Evolutionary conservation across 2,329 filamentous ascomycete genomes (phyloP).

Genomic region (Didymosphaeria variabile): DNA sequence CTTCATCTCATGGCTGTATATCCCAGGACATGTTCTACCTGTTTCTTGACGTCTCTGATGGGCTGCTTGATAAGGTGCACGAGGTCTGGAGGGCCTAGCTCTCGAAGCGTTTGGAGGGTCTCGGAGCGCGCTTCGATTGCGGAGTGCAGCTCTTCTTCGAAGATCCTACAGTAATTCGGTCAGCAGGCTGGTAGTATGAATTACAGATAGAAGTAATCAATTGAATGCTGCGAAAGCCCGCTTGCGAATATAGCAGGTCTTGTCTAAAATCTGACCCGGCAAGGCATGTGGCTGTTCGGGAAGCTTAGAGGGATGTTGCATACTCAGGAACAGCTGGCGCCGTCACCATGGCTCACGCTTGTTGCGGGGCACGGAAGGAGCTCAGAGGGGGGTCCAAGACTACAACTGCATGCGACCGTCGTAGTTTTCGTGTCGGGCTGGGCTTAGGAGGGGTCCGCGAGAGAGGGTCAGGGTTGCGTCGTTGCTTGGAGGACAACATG

Average conservation of each 20-base stretch:
- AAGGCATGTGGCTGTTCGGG: neutral
- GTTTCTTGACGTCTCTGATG: conserved; percentile 65
- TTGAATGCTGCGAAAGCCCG: neutral
- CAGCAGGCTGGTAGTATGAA: conserved; percentile 7
- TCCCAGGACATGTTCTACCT: conserved; percentile 54
- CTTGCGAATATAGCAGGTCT: neutral
- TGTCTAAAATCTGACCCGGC: neutral
- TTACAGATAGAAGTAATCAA: neutral
- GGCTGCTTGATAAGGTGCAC: conserved; percentile 90
- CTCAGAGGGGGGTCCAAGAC: conserved; percentile 12
- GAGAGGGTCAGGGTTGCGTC: conserved; percentile 16
- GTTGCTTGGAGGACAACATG: conserved; percentile 5
- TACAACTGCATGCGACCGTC: conserved; percentile 22
- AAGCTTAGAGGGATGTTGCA: conserved; percentile 27
- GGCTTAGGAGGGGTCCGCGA: conserved; percentile 21
- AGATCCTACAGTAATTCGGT: conserved; percentile 69
- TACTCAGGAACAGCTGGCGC: conserved; percentile 56
- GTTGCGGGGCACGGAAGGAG: conserved; percentile 29
- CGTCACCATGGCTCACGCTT: conserved; percentile 51
- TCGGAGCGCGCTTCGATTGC: conserved; percentile 94
- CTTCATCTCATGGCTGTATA: neutral
- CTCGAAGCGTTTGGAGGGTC: conserved; percentile 82
- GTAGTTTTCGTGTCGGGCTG: conserved; percentile 8
- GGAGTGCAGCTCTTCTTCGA: conserved; percentile 91
- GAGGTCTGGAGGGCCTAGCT: conserved; percentile 93